phyloP scores from a whole-genome alignment of 805 yeast species.

The Yarrowia alimentaria region DNA sequence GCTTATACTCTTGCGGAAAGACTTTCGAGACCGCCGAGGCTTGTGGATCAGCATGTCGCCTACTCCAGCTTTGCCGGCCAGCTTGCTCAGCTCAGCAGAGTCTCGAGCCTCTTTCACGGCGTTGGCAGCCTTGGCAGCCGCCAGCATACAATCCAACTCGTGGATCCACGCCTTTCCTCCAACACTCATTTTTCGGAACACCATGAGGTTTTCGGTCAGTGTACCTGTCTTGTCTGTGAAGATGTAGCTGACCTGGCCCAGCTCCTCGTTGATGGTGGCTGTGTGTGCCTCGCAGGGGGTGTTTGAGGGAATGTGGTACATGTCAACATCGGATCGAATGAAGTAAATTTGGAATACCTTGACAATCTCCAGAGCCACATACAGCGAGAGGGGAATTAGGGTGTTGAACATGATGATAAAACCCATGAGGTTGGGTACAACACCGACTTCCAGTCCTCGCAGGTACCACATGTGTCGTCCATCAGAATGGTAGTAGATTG shows the following conservation, averaged over 20 bases:
- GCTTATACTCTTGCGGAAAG: constrained; percentile 14
- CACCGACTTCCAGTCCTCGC: constrained; percentile 68
- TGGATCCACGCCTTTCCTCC: constrained; percentile 91
- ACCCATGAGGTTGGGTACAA: constrained; percentile 89
- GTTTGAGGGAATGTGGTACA: constrained; percentile 80
- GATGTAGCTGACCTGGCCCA: constrained; percentile 93
- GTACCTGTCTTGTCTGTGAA: constrained; percentile 98
- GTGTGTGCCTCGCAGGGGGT: constrained; percentile 95
- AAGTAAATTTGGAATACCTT: constrained; percentile 81
- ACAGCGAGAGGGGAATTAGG: constrained; percentile 87
- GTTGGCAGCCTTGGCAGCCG: constrained; percentile 34
- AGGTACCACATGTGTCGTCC: constrained; percentile 69
- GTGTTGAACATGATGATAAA: constrained; percentile 97
- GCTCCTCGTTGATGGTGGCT: constrained; percentile 90
- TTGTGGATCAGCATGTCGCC: constrained; percentile 26
- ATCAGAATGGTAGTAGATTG: constrained; percentile 47
- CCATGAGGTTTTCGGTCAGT: constrained; percentile 89
- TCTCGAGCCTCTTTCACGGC: constrained; percentile 29
- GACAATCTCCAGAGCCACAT: constrained; percentile 94
- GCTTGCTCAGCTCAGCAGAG: constrained; percentile 9
- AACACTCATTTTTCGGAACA: constrained; percentile 82
- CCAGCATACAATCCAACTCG: constrained; percentile 54
- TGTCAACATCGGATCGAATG: constrained; percentile 87
- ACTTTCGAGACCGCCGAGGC: constrained; percentile 22
- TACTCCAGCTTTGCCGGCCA: constrained; percentile 18